Evolutionary conservation across 192 early-diverging fungal genomes (phyloP), one percentile per base, ranked within the genome.

Genomic region (Dissophora globulifera): DNA sequence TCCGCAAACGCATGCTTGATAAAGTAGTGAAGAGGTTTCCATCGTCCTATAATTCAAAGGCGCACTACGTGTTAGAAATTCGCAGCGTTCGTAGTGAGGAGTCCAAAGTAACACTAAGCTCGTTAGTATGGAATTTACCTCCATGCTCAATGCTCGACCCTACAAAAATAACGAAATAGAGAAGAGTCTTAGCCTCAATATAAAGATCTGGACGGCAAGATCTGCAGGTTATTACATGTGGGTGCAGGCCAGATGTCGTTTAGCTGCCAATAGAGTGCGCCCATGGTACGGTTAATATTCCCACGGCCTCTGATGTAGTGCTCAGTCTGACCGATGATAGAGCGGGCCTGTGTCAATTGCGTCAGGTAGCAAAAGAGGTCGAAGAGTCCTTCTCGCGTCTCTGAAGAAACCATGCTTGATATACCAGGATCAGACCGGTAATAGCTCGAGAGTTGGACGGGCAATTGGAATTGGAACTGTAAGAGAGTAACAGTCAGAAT

Each of bases 211-310:
- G n/a, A n/a, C n/a, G n/a, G n/a, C n/a, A n/a, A n/a, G n/a, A n/a
- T n/a, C n/a, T 10, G 43, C 5, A 3, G 16, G 31, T 20, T 25
- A n/a, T 45, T 74, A 74, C 70, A 75, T 16, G 71, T 75, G 7
- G 71, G 62, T 9, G 55, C 62, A 0, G 71, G 71, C 71, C 71
- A 75, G 1, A 75, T 75, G 17, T 75, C 71, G 42, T 75, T 75
- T n/a, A 75, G 50, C 46, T 75, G 71, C 71, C 71, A 75, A 43
- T 75, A 75, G 13, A 75, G 57, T 5, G 71, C 62, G 13, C 71
- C 71, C 71, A 75, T 75, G 17, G 71, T 75, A 1, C 19, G 31
- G 6, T 42, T 66, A 0, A 42, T n/a, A n/a, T 25, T 13, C 0
- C 62, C 42, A 2, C 62, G 61, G 3, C 62, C 56, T 22, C 71